A percentile compares a stretch with the other conserved stretches of the same genome.
Conservation (phyloP, 768 basidiomycete species). For the Boletus rubropictus region DNA sequence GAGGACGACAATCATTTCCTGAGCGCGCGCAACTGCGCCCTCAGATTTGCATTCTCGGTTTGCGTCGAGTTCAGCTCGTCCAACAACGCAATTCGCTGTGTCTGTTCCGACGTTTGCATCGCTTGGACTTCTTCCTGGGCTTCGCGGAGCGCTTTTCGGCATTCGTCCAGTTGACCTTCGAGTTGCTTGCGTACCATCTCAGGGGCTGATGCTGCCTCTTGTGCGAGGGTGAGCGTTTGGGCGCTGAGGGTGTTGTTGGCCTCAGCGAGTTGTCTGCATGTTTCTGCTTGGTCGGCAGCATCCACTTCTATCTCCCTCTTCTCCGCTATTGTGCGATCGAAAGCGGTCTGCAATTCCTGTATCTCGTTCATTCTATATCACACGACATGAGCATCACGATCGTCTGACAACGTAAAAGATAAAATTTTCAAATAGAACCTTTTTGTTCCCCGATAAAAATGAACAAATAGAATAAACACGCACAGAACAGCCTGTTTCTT, state of each 20-base stretch:
- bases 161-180: slow-evolving; percentile 57
- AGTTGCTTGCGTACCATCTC: slow-evolving; percentile 55
- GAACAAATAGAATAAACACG: slow-evolving; percentile 21
- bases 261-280: slow-evolving; percentile 64
- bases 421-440: neutral
- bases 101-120: slow-evolving; percentile 67
- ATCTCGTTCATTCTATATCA: slow-evolving; percentile 59
- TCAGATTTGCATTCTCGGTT: slow-evolving; percentile 66
- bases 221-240: slow-evolving; percentile 48
- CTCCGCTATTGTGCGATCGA: slow-evolving; percentile 57
- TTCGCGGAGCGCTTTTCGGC: slow-evolving; percentile 53
- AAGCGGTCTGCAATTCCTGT: slow-evolving; percentile 48
- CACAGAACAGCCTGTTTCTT: slow-evolving; percentile 55
- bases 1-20: slow-evolving; percentile 32
- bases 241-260: slow-evolving; percentile 77
- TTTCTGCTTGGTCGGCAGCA: slow-evolving; percentile 69
- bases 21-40: slow-evolving; percentile 62
- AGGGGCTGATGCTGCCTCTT: slow-evolving; percentile 33
- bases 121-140: slow-evolving; percentile 65
- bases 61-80: slow-evolving; percentile 85
- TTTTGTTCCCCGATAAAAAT: neutral
- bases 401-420: neutral
- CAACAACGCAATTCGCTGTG: slow-evolving; percentile 75
- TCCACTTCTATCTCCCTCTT: slow-evolving; percentile 65
- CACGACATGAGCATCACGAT: neutral